A percentile compares a stretch with the other conserved stretches of the same genome.
Evolutionary conservation across 2,329 filamentous ascomycete genomes (phyloP).

Genomic region (Botryotinia convoluta): DNA sequence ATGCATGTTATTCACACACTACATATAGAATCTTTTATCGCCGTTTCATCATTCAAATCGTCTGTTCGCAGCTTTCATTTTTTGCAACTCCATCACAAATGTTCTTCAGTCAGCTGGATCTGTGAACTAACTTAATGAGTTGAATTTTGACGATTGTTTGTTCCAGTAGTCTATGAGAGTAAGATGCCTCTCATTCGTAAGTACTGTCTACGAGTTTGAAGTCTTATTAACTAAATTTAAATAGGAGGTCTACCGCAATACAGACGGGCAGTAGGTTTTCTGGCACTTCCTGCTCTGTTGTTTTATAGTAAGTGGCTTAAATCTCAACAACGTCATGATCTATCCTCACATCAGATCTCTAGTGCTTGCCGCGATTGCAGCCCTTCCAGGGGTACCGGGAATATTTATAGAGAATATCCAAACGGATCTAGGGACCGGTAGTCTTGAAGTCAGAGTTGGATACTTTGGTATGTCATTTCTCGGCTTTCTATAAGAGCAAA

Average conservation of each 20-base stretch:
- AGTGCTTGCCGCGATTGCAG: neutral
- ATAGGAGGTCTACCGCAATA: slow-evolving; percentile 11
- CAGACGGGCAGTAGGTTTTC: slow-evolving; percentile 6
- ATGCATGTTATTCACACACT: neutral
- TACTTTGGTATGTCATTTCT: neutral
- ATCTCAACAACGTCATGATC: neutral
- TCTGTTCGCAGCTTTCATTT: neutral
- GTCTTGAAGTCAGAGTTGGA: slow-evolving; percentile 8
- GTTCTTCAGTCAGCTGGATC: neutral
- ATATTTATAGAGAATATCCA: slow-evolving; percentile 14
- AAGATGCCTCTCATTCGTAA: slow-evolving; percentile 1
- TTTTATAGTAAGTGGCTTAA: neutral
- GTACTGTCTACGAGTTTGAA: neutral
- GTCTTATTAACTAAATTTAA: neutral
- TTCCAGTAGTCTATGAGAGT: neutral
- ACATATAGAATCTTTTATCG: neutral
- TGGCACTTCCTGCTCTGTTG: slow-evolving; percentile 9
- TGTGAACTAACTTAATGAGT: too few species aligned
- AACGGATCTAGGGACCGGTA: neutral
- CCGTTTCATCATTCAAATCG: neutral
- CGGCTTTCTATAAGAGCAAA: neutral
- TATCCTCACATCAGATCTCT: neutral
- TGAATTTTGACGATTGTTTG: neutral
- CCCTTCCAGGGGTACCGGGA: slow-evolving; percentile 7
- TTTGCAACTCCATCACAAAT: neutral